Percentiles rank a stretch among this genome's conserved stretches.
Evolutionary conservation across 2,329 filamentous ascomycete species (phyloP).

Genomic region (Xylaria sp.): DNA sequence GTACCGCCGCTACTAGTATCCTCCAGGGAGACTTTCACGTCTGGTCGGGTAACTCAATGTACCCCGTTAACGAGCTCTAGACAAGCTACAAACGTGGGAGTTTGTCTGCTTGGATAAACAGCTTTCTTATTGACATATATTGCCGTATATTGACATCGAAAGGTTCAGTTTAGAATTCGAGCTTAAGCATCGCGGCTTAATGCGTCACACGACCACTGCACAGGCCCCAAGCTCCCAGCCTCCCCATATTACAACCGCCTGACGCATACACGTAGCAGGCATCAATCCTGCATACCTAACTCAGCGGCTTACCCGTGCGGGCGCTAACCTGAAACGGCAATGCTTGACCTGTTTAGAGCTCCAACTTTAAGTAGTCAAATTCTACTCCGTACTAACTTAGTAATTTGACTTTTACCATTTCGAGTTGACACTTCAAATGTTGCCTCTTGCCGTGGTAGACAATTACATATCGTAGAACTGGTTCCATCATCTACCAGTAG

Average conservation of each 20-base stretch:
- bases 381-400: too few relatives aligned
- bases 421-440: neutral
- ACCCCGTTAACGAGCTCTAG: neutral
- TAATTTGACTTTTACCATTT: too few relatives aligned
- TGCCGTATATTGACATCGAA: slow-evolving; percentile 29
- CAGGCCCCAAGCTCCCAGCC: slow-evolving; percentile 4
- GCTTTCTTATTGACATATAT: slow-evolving; percentile 23
- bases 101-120: slow-evolving; percentile 19
- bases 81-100: neutral
- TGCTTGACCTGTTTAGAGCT: neutral
- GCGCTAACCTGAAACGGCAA: slow-evolving; percentile 1
- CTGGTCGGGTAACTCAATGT: slow-evolving; percentile 2
- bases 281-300: neutral
- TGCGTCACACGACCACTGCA: slow-evolving; percentile 21
- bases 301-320: slow-evolving; percentile 9
- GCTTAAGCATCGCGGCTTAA: slow-evolving; percentile 31
- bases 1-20: neutral
- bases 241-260: slow-evolving; percentile 3
- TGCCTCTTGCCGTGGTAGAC: neutral
- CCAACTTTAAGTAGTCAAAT: too few relatives aligned
- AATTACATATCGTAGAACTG: neutral
- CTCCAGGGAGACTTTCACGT: slow-evolving; percentile 7
- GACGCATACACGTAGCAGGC: slow-evolving; percentile 9
- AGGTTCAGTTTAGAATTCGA: slow-evolving; percentile 20
- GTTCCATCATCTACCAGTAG: too few relatives aligned